These are phyloP conservation scores for Talaromyces amestolkiae DNA, from an alignment of 2,329 filamentous ascomycete genomes.

Conservation along the genomic window DNA sequence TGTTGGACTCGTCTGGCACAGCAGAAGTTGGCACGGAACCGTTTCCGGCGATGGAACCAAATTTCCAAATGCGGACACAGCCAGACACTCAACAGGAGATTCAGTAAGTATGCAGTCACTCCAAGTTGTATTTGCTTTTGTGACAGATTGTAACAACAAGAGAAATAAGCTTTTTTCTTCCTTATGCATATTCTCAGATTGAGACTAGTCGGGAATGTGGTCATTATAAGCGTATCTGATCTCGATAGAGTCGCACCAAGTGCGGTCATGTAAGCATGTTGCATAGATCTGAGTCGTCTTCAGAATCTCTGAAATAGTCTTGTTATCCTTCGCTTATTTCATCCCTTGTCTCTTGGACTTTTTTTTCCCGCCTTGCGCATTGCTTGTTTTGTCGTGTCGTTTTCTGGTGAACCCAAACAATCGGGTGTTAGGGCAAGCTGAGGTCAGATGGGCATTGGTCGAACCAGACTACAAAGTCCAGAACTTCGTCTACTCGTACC, in stretches of 20 bases:
- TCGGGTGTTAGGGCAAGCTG: slow-evolving; percentile 17
- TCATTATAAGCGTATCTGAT: background rate
- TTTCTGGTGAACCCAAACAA: slow-evolving; percentile 1
- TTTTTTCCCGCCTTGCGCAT: background rate
- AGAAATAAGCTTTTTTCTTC: slow-evolving; percentile 4
- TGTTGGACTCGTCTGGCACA: background rate
- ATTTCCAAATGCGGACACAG: slow-evolving; percentile 12
- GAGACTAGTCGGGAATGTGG: slow-evolving; percentile 1
- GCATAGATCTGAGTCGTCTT: slow-evolving; percentile 2
- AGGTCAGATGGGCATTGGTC: slow-evolving; percentile 13
- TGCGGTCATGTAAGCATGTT: background rate
- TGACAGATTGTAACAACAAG: background rate
- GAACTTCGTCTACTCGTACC: background rate
- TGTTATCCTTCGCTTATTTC: slow-evolving; percentile 1
- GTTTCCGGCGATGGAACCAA: slow-evolving; percentile 15
- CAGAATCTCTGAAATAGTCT: background rate
- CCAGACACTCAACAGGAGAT: background rate
- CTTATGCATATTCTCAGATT: background rate
- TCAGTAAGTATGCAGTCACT: background rate
- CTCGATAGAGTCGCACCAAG: background rate
- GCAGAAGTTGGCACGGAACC: background rate
- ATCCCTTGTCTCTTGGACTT: background rate
- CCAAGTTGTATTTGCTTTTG: background rate
- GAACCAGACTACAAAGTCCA: slow-evolving; percentile 6
- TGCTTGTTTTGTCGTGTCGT: background rate